Evolutionary conservation across 2,329 filamentous ascomycete species (phyloP).

Genomic region (Triangularia verruculosa): DNA sequence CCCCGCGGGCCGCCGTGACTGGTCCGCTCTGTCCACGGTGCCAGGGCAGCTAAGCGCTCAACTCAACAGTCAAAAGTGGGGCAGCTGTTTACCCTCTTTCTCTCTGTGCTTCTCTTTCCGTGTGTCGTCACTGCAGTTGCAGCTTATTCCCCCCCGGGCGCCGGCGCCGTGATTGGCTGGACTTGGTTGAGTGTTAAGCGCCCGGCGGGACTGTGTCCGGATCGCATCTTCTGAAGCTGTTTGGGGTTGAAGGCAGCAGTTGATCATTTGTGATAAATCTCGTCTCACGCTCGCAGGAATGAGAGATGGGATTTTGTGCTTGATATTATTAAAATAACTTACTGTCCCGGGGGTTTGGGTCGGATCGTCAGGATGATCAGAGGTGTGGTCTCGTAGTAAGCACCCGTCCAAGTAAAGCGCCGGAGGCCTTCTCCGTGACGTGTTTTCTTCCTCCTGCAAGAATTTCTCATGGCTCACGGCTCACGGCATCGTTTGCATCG

Average conservation of each 20-base stretch:
- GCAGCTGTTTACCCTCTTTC: not conserved
- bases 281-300: too few relatives aligned
- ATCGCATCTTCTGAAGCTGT: not conserved
- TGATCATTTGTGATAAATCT: not conserved
- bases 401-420: not conserved
- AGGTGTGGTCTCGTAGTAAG: not conserved
- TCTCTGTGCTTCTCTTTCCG: not conserved
- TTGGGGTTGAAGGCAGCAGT: not conserved
- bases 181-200: conserved; percentile 9
- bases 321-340: not conserved
- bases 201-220: conserved; percentile 1
- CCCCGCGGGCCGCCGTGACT: conserved; percentile 5
- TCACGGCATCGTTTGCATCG: not conserved
- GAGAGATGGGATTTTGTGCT: not conserved
- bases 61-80: conserved; percentile 1
- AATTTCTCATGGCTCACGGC: too few relatives aligned
- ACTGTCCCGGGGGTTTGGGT: not conserved
- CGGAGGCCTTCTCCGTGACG: not conserved
- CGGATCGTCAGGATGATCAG: not conserved
- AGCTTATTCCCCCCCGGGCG: not conserved
- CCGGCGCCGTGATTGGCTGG: conserved; percentile 8
- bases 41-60: conserved; percentile 16
- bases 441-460: not conserved
- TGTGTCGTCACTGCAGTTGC: conserved; percentile 11
- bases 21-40: not conserved